Conservation (phyloP, 2,329 filamentous ascomycete species). For the Colletotrichum chlorophyti region DNA sequence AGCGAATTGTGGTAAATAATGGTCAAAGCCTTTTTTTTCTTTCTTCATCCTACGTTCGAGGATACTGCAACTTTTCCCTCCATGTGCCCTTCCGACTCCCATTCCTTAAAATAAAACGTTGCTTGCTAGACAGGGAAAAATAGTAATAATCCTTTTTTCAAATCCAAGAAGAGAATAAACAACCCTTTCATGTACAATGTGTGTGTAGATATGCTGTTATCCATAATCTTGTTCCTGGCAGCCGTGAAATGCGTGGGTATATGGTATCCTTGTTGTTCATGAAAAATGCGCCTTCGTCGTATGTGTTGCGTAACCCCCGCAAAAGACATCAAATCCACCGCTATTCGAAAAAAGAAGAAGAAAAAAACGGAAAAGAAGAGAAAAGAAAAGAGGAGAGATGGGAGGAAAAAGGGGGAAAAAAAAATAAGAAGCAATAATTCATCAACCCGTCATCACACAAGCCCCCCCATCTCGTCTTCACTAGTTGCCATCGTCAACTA, state of each 20-base stretch:
- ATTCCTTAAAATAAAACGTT: too few species aligned
- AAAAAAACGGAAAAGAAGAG: background rate
- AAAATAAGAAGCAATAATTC: background rate
- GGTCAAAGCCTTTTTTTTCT: too few species aligned
- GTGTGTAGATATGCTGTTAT: background rate
- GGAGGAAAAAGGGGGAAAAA: too few species aligned
- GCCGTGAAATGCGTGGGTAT: constrained; percentile 15
- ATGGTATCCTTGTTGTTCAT: constrained; percentile 24
- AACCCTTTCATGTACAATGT: background rate
- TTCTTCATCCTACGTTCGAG: too few species aligned
- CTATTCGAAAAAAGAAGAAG: constrained; percentile 2
- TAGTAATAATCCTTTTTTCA: too few species aligned
- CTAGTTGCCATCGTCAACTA: constrained; percentile 29
- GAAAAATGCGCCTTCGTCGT: constrained; percentile 16
- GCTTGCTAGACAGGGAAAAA: too few species aligned
- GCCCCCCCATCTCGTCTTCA: background rate
- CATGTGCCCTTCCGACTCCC: too few species aligned
- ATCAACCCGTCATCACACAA: background rate
- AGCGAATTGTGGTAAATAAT: too few species aligned
- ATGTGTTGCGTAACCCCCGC: too few species aligned
- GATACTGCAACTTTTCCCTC: too few species aligned
- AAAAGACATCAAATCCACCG: constrained; percentile 18
- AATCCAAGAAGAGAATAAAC: background rate
- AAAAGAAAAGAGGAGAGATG: background rate
- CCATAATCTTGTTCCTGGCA: background rate